Base-by-base conservation (phyloP, 495 filamentous ascomycete genomes). In the Daldinia caldariorum region DNA sequence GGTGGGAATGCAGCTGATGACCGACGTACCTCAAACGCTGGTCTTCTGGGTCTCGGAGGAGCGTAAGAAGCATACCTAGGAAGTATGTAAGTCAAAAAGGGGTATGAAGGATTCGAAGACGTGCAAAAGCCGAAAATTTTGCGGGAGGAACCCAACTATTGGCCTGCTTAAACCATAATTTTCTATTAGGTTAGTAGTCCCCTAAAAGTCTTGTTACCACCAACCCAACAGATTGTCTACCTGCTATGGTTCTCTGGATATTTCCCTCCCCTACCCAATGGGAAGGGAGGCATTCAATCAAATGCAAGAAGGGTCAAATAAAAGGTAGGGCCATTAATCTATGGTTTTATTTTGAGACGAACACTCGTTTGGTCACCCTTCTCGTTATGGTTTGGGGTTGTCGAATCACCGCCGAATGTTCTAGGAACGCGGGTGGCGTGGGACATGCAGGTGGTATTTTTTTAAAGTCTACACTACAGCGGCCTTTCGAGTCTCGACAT, bases 371-470 rank as follows among this genome's bases (percentile, higher is more conserved):
- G 26, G 26, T 55, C 14, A 37, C 47, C 55, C 39, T n/a, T 67
- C 56, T 63, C 55, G 53, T 47, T 67, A 32, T 39, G 14, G 18
- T 63, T 57, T 43, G 41, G 41, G 41, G 26, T 70, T 22, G 39
- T 68, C 70, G 70, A 72, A 68, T 68, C 61, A 65, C 66, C 60
- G 58, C 66, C 56, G 70, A 72, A 72, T 72, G 70, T 72, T 72
- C 70, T 72, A 65, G 64, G 70, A 60, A 60, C 37, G 32, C 22
- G 37, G 35, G 55, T 41, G 63, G 59, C 39, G 63, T 71, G 60
- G 59, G 59, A 56, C 61, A 53, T 47, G 49, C 53, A 53, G 47
- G 60, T 54, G 63, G 49, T 43, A 68, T 72, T 65, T 64, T 64
- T 68, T 61, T 64, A 55, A 62, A 60, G n/a, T 62, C 59, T 38